Evolutionary conservation across 768 basidiomycete species (phyloP), one percentile per base, ranked within the genome.

Genomic region (Mycena galericulata): DNA sequence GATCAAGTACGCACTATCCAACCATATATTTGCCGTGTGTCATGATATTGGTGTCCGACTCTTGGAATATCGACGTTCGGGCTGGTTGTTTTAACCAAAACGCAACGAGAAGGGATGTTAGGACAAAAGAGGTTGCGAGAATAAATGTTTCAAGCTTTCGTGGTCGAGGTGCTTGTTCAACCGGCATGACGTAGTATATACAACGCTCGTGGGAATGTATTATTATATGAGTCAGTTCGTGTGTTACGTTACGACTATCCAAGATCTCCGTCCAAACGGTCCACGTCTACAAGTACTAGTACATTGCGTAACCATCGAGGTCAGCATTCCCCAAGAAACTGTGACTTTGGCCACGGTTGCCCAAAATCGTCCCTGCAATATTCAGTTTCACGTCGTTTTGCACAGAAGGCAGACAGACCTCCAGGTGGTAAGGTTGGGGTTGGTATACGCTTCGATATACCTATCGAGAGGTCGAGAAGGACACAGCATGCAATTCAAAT

Each of bases 401-500:
- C n/a, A n/a, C 47, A 40, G 36, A 22, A 18, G 4, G 20, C 5
- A 12, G 9, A 40, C 22, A 27, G 47, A 36, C 55, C 70, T 78
- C 93, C 93, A 94, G 14, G 92, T 91, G 61, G 93, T 94, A 9
- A 93, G 73, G 76, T 94, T 94, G 18, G 90, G 85, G 73, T 97
- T 94, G 40, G 84, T 88, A 79, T 97, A 97, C 17, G 93, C 92
- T 57, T 89, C 89, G 24, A 88, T 76, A n/a, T 68, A 68, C 4
- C 67, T 68, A 30, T 10, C 15, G 18, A 50, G 41, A 32, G 5
- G 27, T 56, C 14, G n/a, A 27, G 14, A 43, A 43, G 17, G 24
- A 5, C 11, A 22, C 24, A 49, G 7, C 17, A 14, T 4, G 9
- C n/a, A 26, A 29, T 26, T 22, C 8, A 24, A 24, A 49, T 12